These are phyloP conservation scores for Heterobasidion occidentale DNA, from an alignment of 1,284 basidiomycete genomes.

Conservation along the genomic window DNA sequence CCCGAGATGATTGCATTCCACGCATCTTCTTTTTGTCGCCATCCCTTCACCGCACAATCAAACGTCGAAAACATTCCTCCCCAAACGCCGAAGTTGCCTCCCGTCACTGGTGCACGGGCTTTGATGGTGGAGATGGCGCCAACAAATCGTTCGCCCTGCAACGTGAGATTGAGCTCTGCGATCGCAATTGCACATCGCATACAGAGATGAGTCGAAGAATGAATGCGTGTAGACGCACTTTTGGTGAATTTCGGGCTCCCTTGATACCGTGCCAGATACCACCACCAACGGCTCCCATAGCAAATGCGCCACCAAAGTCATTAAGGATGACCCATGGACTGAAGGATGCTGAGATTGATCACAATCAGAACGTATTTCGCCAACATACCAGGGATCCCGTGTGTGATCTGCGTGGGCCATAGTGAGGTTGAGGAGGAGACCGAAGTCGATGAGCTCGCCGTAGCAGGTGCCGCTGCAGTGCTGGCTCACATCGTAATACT, in stretches of 20 bases:
- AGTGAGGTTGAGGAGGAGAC: slow-evolving; percentile 11
- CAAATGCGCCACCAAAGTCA: slow-evolving; percentile 95
- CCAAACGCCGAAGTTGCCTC: slow-evolving; percentile 98
- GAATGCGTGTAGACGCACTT: slow-evolving; percentile 51
- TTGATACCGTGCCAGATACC: slow-evolving; percentile 99
- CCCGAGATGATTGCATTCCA: slow-evolving; percentile 99
- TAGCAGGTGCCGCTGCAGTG: background rate
- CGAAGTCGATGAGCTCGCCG: slow-evolving; percentile 3
- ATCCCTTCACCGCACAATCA: slow-evolving; percentile 97
- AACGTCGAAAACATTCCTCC: slow-evolving; percentile 97
- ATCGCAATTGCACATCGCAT: too few relatives aligned
- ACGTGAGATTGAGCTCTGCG: background rate
- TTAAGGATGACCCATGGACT: slow-evolving; percentile 99
- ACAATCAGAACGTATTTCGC: background rate
- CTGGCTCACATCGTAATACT: background rate
- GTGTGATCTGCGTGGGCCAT: slow-evolving; percentile 90
- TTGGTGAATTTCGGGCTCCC: slow-evolving; percentile 93
- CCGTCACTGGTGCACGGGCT: slow-evolving; percentile 95
- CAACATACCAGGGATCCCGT: slow-evolving; percentile 79
- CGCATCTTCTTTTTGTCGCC: slow-evolving; percentile 97
- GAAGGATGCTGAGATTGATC: slow-evolving; percentile 7
- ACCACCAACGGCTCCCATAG: slow-evolving; percentile 93
- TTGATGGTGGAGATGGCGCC: slow-evolving; percentile 97
- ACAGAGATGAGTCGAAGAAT: too few relatives aligned
- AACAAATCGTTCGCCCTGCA: slow-evolving; percentile 85